Evolutionary conservation across 225 moss, liverwort and hornwort species (phyloP), one percentile per base, ranked within the genome.

Genomic region (Pleurozium schreberi): DNA sequence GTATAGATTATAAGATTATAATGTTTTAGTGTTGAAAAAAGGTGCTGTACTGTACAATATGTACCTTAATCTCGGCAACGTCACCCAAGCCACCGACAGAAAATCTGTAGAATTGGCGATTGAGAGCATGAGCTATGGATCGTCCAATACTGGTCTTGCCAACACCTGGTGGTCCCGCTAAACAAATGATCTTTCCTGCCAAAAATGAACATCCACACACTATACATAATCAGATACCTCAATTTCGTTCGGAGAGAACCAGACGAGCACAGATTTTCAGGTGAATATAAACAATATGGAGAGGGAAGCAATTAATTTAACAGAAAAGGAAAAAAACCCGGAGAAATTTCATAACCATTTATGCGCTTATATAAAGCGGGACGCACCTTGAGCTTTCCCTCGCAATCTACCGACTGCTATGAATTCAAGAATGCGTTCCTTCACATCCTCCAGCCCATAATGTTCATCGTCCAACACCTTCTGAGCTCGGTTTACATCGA

Each of bases 121-220:
- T 96, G 8, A 99, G 96, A 66, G 98, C 98, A 94, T 99, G 96
- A 89, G 98, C 98, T 91, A 99, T 99, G 36, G 98, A 99, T 55
- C 97, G 96, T 86, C 95, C 98, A 91, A 99, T 99, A 86, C 98
- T 99, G 75, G 97, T 99, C 93, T 99, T 99, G 83, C 98, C 97
- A 81, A 99, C 98, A 83, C 98, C 97, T 81, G 98, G 98, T 85
- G 98, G 97, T 64, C 98, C 98, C 85, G 98, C 98, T 89, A 98
- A 94, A 82, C 98, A 98, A 62, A 98, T 98, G 16, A 98, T 98
- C 90, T 98, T 98, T 57, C 98, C 98, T 98, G 94, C 89, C 90
- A 79, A 87, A 59, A 90, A 83, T 73, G 61, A 86, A 78, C 79
- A 86, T 38, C 66, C 82, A 92, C 52, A 80, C 19, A n/a, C n/a